Conservation (phyloP, 371 early-diverging fungal genomes). For the Thermomucor indicae-seudaticae region DNA sequence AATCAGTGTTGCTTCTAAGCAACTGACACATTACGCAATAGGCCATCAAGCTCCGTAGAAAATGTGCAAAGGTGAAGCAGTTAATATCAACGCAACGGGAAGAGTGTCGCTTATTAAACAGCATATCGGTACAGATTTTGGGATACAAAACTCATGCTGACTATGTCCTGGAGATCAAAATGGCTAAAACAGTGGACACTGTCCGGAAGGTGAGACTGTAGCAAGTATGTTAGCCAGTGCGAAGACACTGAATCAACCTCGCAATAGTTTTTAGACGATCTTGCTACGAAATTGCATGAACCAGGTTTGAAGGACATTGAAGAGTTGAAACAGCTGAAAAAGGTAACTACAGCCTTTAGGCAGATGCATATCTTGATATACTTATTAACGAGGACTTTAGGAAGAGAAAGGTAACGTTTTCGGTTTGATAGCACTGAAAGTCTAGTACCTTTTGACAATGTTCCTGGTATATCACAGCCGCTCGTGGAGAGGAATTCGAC, state of each 20-base stretch:
- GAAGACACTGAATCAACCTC: not conserved
- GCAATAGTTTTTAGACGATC: slow-evolving; percentile 60
- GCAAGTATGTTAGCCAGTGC: not conserved
- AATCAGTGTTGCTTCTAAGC: not conserved
- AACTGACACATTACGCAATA: slow-evolving; percentile 18
- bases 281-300: slow-evolving; percentile 52
- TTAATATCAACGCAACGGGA: not conserved
- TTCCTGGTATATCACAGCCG: slow-evolving; percentile 9
- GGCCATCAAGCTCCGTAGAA: slow-evolving; percentile 53
- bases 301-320: slow-evolving; percentile 61
- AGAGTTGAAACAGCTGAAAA: slow-evolving; percentile 53
- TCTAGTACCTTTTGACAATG: not conserved
- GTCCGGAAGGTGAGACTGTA: slow-evolving; percentile 46
- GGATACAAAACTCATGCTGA: slow-evolving; percentile 77
- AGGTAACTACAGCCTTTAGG: slow-evolving; percentile 16
- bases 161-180: slow-evolving; percentile 73
- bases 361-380: not conserved
- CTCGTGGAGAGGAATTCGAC: slow-evolving; percentile 46
- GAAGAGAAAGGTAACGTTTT: slow-evolving; percentile 26
- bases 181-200: slow-evolving; percentile 75
- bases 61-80: slow-evolving; percentile 47
- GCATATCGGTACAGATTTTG: slow-evolving; percentile 37
- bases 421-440: too few relatives aligned
- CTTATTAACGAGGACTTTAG: slow-evolving; percentile 8
- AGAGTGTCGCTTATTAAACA: not conserved